Base-by-base conservation (phyloP, 257 asterid species). In the Orobanche coerulescens region DNA sequence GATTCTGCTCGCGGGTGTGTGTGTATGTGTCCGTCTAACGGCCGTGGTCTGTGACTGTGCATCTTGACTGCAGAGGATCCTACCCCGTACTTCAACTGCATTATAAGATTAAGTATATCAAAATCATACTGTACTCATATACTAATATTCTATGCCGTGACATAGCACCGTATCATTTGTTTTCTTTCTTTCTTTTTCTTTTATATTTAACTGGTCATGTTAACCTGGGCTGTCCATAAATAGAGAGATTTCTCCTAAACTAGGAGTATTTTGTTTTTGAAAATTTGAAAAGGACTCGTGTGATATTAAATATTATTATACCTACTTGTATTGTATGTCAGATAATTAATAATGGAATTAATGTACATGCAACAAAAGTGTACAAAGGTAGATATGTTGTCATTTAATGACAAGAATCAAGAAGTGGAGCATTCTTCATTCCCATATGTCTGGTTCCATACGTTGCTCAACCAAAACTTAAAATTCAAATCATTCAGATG, bases 281-380 rank as follows among this genome's bases (percentile, higher is more conserved):
- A 50, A 48, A 37, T 70, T 61, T 60, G 64, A 67, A 74, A 63
- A 60, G 6, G 48, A 58, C 36, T 46, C 28, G 43, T 18, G 37
- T 40, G 51, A 51, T 55, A 67, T 62, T 71, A 39, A 73, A 37
- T 73, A 30, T 56, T 73, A 30, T 56, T 51, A 55, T 13, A 73
- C 75, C 84, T 37, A 75, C 82, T 58, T 6, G 52, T 5, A 72
- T 58, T 6, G 52, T 5, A 72, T 72, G 78, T 64, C 73, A 71
- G 67, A 18, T 30, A 69, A 70, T 71, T 34, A 62, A 73, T 66
- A 51, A 0, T 24, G 72, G 72, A 76, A 69, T 80, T 8, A 80
- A 64, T 69, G 56, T 66, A 64, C 50, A 64, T 54, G 75, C 65
- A 53, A 70, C 71, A 51, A n/a, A 81, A 64, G 48, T 28, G 78